Evolutionary conservation across 495 filamentous ascomycete species (phyloP).

Genomic region (Amphirosellinia nigrospora): DNA sequence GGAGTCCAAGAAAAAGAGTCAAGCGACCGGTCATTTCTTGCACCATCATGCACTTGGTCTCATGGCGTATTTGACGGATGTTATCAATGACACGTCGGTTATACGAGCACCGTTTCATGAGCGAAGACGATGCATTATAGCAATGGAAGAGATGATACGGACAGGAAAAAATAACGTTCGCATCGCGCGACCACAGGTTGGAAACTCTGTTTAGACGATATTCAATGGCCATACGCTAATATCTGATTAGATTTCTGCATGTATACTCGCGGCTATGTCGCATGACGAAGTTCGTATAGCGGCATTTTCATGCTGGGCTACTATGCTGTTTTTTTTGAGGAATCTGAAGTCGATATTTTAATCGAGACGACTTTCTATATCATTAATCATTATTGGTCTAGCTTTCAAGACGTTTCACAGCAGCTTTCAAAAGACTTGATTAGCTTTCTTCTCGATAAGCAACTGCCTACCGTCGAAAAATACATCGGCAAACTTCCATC

Average conservation of each 20-base stretch:
- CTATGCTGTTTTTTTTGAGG: conserved; percentile 73
- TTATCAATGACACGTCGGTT: conserved; percentile 73
- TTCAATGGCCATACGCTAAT: conserved; percentile 10
- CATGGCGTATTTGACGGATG: conserved; percentile 79
- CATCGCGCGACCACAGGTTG: conserved; percentile 84
- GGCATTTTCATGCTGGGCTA: conserved; percentile 83
- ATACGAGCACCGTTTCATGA: conserved; percentile 64
- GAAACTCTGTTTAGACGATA: conserved; percentile 28
- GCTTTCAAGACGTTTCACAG: conserved; percentile 65
- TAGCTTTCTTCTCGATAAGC: conserved; percentile 65
- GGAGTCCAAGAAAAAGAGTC: conserved; percentile 53
- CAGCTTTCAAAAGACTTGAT: conserved; percentile 65
- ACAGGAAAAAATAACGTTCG: conserved; percentile 71
- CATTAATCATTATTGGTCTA: conserved; percentile 78
- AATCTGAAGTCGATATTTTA: conserved; percentile 77
- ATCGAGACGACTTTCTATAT: conserved; percentile 89
- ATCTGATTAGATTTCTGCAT: conserved; percentile 74
- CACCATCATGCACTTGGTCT: conserved; percentile 87
- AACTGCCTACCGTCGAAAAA: conserved; percentile 63
- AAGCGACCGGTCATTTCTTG: conserved; percentile 77
- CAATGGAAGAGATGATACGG: conserved; percentile 86
- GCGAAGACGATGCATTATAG: conserved; percentile 75
- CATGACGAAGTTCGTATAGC: conserved; percentile 72
- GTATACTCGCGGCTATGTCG: conserved; percentile 81
- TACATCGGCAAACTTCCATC: conserved; percentile 78